These are phyloP conservation scores for Pleurotus cornucopiae DNA, from an alignment of 768 basidiomycete genomes.

Conservation along the genomic window DNA sequence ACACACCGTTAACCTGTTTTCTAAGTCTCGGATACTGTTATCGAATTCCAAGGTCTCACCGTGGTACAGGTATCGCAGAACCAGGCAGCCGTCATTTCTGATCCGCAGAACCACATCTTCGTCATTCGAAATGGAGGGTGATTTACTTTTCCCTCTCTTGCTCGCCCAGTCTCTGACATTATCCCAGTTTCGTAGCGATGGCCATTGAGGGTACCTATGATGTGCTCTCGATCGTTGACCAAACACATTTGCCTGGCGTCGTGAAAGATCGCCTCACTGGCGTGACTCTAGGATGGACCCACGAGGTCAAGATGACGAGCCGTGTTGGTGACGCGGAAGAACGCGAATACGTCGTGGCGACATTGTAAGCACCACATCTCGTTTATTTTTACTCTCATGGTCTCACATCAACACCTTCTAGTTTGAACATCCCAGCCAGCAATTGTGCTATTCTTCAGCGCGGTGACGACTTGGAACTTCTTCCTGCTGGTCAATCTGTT, in stretches of 20 bases:
- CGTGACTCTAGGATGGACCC: slow-evolving; percentile 60
- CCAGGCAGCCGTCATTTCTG: slow-evolving; percentile 70
- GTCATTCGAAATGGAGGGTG: slow-evolving; percentile 14
- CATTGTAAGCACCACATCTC: slow-evolving; percentile 48
- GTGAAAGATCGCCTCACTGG: slow-evolving; percentile 63
- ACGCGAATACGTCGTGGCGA: slow-evolving; percentile 73
- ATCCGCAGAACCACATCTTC: slow-evolving; percentile 71
- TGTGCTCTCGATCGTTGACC: slow-evolving; percentile 80
- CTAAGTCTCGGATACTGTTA: slow-evolving; percentile 76
- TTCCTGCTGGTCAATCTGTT: slow-evolving; percentile 80
- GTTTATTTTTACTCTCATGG: neutral
- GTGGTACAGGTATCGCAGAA: slow-evolving; percentile 89
- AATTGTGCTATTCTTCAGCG: slow-evolving; percentile 84
- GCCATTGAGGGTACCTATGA: slow-evolving; percentile 75
- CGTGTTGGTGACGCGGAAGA: slow-evolving; percentile 35
- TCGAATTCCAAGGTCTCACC: slow-evolving; percentile 75
- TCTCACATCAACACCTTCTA: slow-evolving; percentile 17
- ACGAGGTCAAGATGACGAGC: slow-evolving; percentile 78
- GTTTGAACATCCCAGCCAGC: slow-evolving; percentile 79
- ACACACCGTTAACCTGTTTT: neutral
- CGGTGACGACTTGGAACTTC: slow-evolving; percentile 73
- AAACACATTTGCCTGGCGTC: slow-evolving; percentile 64
- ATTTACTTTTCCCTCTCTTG: slow-evolving; percentile 23
- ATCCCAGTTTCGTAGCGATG: slow-evolving; percentile 74
- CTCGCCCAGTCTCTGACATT: slow-evolving; percentile 17